phyloP scores from a whole-genome alignment of 768 basidiomycete species.

The Tricholoma sp. region DNA sequence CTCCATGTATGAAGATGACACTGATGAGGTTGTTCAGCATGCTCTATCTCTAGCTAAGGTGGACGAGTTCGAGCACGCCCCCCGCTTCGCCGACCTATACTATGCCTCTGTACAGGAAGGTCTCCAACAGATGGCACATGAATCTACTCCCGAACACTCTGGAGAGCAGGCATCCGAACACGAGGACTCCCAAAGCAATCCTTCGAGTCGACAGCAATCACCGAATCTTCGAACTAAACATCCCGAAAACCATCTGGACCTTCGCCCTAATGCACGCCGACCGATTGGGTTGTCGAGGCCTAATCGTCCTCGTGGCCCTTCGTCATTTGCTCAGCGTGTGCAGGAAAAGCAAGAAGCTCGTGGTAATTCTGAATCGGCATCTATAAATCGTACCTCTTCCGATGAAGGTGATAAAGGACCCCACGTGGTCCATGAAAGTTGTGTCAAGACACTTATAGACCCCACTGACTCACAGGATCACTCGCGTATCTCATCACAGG shows the following conservation, averaged over 20 bases:
- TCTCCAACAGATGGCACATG: conserved; percentile 1
- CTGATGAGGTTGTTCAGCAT: conserved; percentile 31
- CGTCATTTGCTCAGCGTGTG: conserved; percentile 39
- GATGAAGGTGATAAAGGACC: neutral
- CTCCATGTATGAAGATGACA: conserved; percentile 23
- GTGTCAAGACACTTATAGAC: neutral
- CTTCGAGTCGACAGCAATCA: neutral
- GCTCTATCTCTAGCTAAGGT: conserved; percentile 24
- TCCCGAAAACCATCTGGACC: neutral
- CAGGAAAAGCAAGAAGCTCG: conserved; percentile 33
- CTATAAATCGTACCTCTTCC: neutral
- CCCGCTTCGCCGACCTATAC: conserved; percentile 37
- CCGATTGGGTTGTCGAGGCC: conserved; percentile 1
- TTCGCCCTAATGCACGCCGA: conserved; percentile 5
- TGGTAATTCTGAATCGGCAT: neutral
- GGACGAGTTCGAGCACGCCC: conserved; percentile 19
- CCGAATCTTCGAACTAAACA: neutral
- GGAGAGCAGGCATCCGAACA: neutral
- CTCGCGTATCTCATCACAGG: neutral
- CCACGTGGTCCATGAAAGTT: neutral
- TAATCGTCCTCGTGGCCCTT: conserved; percentile 14
- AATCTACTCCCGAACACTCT: neutral
- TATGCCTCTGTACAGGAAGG: conserved; percentile 23
- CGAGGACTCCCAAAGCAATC: neutral
- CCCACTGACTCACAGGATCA: neutral